Evolutionary conservation across 768 basidiomycete species (phyloP), one percentile per base, ranked within the genome.

Genomic region (Sarcodon sp.): DNA sequence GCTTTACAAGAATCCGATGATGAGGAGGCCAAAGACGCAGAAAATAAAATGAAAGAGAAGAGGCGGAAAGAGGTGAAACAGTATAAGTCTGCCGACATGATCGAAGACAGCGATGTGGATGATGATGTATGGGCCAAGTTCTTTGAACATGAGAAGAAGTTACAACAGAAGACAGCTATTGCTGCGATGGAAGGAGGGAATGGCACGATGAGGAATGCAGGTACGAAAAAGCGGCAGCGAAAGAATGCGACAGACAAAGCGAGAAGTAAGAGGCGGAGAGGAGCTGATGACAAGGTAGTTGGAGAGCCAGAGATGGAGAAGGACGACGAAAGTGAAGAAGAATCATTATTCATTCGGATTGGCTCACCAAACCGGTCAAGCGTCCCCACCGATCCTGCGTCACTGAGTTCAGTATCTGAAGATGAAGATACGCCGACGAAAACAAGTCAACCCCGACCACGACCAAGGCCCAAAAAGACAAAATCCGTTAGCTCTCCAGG

Each of bases 11-110:
- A 55, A 47, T 66, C 73, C 38, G 77, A 69, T 13, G 70, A 64
- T 44, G 74, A 70, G 43, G 66, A 62, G 9, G 60, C 61, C 45
- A 69, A 68, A 35, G 62, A 59, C 39, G 57, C 62, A 49, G 59
- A 57, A 54, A 62, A 58, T 51, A 69, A 66, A 66, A 54, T 64
- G 57, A 58, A 60, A 61, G 66, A 65, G 49, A 77, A 71, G 61
- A 79, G 75, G 62, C 70, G 68, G 55, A 80, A 77, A 59, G 84
- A 86, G 60, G 75, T 76, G 60, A 74, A 80, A 66, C 69, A 69
- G 50, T 92, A 87, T 71, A 91, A 90, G 62, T 87, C 84, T 6
- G 89, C 88, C 8, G 83, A 88, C 61, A 87, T 93, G 61, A 91
- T 94, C 60, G 80, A 86, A 59, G 91, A 96, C 65, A 89, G 87